phyloP scores from a whole-genome alignment of 2,329 filamentous ascomycete species.

The Exophiala dermatitidis region DNA sequence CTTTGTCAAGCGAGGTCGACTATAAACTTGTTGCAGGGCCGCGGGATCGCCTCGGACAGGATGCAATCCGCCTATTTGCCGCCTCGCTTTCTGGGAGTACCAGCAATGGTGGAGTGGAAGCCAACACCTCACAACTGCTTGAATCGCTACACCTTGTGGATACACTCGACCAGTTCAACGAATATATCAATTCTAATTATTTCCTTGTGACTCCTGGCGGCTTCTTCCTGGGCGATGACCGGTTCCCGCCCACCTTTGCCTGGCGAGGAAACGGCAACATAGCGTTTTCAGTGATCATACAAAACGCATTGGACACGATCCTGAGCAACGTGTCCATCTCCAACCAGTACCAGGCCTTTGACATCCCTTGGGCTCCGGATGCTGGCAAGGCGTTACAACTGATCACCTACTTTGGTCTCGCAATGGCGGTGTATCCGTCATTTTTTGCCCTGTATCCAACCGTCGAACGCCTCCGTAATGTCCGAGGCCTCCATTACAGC shows the following conservation, averaged over 20 bases:
- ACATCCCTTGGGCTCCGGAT: constrained; percentile 61
- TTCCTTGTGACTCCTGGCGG: constrained; percentile 68
- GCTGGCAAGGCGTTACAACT: constrained; percentile 70
- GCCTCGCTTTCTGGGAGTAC: constrained; percentile 29
- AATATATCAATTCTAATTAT: constrained; percentile 56
- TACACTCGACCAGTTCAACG: constrained; percentile 60
- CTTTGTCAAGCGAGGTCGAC: constrained; percentile 29
- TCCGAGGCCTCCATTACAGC: constrained; percentile 80
- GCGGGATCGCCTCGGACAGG: constrained; percentile 27
- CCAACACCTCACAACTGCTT: constrained; percentile 33
- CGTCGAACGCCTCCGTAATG: constrained; percentile 69
- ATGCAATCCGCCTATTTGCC: constrained; percentile 22
- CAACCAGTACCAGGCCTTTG: constrained; percentile 67
- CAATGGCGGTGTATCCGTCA: constrained; percentile 69
- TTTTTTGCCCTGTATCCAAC: constrained; percentile 88
- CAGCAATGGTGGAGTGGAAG: constrained; percentile 24
- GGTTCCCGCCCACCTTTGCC: constrained; percentile 57
- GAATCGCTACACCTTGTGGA: constrained; percentile 49
- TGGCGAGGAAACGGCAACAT: constrained; percentile 62
- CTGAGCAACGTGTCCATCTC: constrained; percentile 62
- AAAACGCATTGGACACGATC: constrained; percentile 60
- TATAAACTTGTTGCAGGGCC: constrained; percentile 36
- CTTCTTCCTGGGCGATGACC: constrained; percentile 63
- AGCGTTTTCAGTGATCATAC: constrained; percentile 45
- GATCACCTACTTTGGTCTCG: constrained; percentile 73